A percentile compares a stretch with the other conserved stretches of the same genome.
Conservation (phyloP, 2,329 filamentous ascomycete species). For the Trichoderma pleuroti region DNA sequence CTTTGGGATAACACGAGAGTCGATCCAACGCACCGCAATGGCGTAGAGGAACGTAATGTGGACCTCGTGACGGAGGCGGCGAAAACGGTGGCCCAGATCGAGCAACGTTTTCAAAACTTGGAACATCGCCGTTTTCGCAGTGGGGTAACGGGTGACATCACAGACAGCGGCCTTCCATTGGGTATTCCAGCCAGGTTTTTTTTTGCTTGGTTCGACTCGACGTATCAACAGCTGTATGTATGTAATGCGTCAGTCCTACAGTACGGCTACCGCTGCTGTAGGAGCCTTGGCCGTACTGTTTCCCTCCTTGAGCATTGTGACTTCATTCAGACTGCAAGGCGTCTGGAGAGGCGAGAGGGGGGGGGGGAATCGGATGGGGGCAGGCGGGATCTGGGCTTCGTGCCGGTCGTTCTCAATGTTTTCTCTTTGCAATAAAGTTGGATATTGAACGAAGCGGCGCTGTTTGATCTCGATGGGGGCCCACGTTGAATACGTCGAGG, state of each 20-base stretch:
- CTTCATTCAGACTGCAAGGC: conserved; percentile 1
- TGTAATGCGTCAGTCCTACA: neutral
- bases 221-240: neutral
- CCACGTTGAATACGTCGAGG: neutral
- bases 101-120: conserved; percentile 13
- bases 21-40: neutral
- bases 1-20: neutral
- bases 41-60: conserved; percentile 28
- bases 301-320: conserved; percentile 12
- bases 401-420: neutral
- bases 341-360: neutral
- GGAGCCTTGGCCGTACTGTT: neutral
- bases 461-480: neutral
- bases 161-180: neutral
- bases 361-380: neutral
- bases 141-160: conserved; percentile 17
- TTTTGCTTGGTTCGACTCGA: neutral
- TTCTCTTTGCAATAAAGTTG: neutral
- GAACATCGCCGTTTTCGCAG: conserved; percentile 10
- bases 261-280: neutral
- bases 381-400: neutral
- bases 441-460: neutral
- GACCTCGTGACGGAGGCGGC: conserved; percentile 15
- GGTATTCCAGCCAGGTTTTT: neutral
- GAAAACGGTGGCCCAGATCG: conserved; percentile 10